Conservation (phyloP, 129 eudicot genomes). For the Apium graveolens region DNA sequence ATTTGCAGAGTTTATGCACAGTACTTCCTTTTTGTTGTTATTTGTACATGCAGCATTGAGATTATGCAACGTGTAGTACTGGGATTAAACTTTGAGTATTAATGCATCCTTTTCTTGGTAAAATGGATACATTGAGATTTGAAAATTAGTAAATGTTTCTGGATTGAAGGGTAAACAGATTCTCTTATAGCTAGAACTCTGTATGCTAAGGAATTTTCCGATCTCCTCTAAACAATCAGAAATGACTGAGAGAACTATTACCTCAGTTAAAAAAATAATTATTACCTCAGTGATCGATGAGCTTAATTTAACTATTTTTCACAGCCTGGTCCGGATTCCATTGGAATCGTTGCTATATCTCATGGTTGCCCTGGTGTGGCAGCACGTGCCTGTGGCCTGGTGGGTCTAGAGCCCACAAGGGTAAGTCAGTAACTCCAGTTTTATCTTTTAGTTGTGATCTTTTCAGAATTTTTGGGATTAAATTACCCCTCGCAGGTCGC, state of each 20-base stretch:
- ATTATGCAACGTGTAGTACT: not conserved
- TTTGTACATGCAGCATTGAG: not conserved
- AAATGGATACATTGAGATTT: not conserved
- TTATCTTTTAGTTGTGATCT: not conserved
- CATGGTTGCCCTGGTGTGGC: conserved; percentile 99
- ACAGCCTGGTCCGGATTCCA: conserved; percentile 99
- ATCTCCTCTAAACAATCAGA: not conserved
- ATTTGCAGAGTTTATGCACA: not conserved
- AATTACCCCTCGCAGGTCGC: not conserved
- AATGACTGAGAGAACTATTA: not conserved
- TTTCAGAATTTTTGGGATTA: not conserved
- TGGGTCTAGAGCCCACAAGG: conserved; percentile 85
- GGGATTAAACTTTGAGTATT: not conserved
- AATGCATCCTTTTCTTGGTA: not conserved
- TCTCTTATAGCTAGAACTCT: not conserved
- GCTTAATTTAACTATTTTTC: not conserved
- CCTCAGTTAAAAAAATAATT: not conserved
- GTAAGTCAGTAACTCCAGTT: conserved; percentile 26
- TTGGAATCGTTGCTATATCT: conserved; percentile 99
- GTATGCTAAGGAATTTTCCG: not conserved
- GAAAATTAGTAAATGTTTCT: not conserved
- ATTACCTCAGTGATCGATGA: not conserved
- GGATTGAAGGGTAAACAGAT: not conserved
- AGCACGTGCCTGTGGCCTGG: conserved; percentile 80
- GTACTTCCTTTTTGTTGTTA: not conserved